These are phyloP conservation scores for Stephania cephalantha DNA, from an alignment of 164 flowering plant genomes.

Conservation along the genomic window DNA sequence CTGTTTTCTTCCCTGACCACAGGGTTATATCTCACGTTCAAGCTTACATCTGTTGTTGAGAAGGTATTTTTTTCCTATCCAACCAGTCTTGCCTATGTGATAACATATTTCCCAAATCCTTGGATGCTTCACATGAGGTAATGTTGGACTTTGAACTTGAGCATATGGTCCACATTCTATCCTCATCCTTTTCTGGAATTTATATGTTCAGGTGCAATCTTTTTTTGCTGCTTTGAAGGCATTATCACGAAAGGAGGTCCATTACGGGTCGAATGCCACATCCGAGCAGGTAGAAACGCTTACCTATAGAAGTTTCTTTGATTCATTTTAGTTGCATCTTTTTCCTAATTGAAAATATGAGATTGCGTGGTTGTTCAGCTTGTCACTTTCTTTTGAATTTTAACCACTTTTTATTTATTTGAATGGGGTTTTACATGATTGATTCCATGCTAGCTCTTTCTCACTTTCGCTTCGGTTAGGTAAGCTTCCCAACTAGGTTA, in stretches of 20 bases:
- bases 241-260: conserved; percentile 86
- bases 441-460: no score
- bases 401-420: no score
- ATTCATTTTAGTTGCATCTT: neutral
- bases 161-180: no score
- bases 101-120: neutral
- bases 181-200: neutral
- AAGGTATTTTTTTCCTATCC: conserved; percentile 46
- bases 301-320: neutral
- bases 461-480: no score
- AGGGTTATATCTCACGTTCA: conserved; percentile 89
- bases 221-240: conserved; percentile 83
- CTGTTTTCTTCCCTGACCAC: conserved; percentile 98
- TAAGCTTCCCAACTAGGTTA: no score
- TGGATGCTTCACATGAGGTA: neutral
- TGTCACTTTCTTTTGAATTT: no score
- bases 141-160: neutral
- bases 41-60: conserved; percentile 94
- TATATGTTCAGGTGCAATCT: conserved; percentile 61
- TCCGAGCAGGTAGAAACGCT: conserved; percentile 66
- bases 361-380: neutral
- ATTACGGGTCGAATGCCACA: conserved; percentile 95
- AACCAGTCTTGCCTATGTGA: neutral
- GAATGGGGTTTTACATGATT: no score
- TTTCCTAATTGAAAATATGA: neutral